Base-by-base conservation (phyloP, 495 filamentous ascomycete species). In the Penicillium cosmopolitanum region DNA sequence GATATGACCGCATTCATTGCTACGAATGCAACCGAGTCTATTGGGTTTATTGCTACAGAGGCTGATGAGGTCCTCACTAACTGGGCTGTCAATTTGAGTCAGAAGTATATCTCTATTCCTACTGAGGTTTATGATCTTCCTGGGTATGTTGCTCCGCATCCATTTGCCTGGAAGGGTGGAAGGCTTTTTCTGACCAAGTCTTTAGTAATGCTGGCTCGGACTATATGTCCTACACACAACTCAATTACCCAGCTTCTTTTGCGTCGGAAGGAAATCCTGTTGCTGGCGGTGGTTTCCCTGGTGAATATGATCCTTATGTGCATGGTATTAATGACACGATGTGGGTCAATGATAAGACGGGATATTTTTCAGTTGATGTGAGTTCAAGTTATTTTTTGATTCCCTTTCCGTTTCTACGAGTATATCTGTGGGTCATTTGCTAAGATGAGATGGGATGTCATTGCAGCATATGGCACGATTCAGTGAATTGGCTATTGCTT, bases 211-310 rank as follows among this genome's bases (percentile, higher is more conserved):
- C 53, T 23, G 58, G 58, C 38, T 61, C 58, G 23, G 58, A 61
- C 47, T 61, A 61, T 28, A 61, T 61, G 58, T 56, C 58, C 8
- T 61, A 56, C 13, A 61, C 58, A 8, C 58, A 46, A 34, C 58
- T 61, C 36, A 56, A 56, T 31, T 61, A 61, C 53, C 58, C 58
- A n/a, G 47, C 58, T 46, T 38, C 58, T 19, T 52, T 61, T 47
- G 58, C 58, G 3, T 61, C 58, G n/a, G 58, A 61, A 18, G 58
- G 58, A 12, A 61, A 61, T 12, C 58, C 58, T 9, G 15, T 56
- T 25, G 58, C 58, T 18, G 53, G 48, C 2, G 53, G 47, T 13
- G 5, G 10, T 15, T 53, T 56, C 53, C 53, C 53, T 13, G 58
- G 58, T 38, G 53, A 61, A 50, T 56, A 36, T 53, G 58, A 61